Base-by-base conservation (phyloP, 768 basidiomycete genomes). In the Astraeus odoratus region DNA sequence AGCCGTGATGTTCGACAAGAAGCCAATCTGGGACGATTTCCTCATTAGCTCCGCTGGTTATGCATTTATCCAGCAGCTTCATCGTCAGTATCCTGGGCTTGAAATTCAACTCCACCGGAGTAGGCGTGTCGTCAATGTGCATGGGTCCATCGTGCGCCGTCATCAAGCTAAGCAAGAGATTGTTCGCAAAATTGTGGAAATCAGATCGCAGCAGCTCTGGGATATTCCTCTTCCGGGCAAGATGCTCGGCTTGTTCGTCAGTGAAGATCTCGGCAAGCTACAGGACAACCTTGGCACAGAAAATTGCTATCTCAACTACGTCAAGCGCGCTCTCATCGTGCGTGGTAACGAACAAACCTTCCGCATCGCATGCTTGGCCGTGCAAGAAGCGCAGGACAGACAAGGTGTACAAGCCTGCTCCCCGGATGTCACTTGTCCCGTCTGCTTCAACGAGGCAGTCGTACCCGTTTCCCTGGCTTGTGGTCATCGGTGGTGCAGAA, bases 401-500 rank as follows among this genome's bases (percentile, higher is more conserved):
- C 57, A 58, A 19, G 59, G 74, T 15, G 64, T 64, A 3, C 51
- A 42, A 9, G 48, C 53, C 19, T 47, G 34, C 12, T 36, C 38
- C 23, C 59, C 50, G 30, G 52, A 47, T 16, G 58, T 45, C 10
- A 55, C 58, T 8, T 91, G 87, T 53, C 86, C 87, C 0, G 79
- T 87, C 3, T 91, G 87, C 58, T 76, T 88, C 47, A 72, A 72
- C 43, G 70, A 76, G n/a, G n/a, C n/a, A n/a, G 63, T 73, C 0
- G 59, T 70, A 1, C 81, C 81, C 0, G 58, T 80, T 3, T 67
- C 67, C 8, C 68, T 88, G 1, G 60, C 56, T 8, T 90, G 87
- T 51, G 77, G 81, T 1, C 86, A 90, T 58, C 53, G 54, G 1
- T 87, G 79, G 75, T 90, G 87, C 57, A 73, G 73, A 29, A 48